These are phyloP conservation scores for Cladosporium sp. DNA, from an alignment of 2,329 filamentous ascomycete species.

Conservation along the genomic window DNA sequence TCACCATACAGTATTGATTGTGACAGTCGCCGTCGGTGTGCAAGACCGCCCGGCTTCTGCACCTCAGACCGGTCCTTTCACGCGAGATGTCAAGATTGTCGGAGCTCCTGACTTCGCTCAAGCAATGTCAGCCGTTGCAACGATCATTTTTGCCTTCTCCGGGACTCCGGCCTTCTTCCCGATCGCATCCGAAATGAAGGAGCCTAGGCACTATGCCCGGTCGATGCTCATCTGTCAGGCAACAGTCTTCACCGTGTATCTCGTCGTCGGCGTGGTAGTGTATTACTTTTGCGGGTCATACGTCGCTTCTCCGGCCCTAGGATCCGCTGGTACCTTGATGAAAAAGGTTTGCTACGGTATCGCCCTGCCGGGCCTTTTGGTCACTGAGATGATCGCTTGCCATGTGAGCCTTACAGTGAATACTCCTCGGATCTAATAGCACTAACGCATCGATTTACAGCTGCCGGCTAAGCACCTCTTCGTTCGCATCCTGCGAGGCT, in stretches of 20 bases:
- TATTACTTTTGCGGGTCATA: constrained; percentile 58
- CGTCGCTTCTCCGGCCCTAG: constrained; percentile 57
- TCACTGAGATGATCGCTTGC: constrained; percentile 23
- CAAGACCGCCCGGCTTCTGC: constrained; percentile 55
- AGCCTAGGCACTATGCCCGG: constrained; percentile 54
- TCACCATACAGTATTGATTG: constrained; percentile 34
- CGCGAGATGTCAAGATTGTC: constrained; percentile 53
- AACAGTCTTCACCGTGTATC: constrained; percentile 51
- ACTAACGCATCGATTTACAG: constrained; percentile 40
- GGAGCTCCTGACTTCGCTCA: constrained; percentile 52
- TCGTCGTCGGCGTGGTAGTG: constrained; percentile 54
- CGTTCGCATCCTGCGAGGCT: constrained; percentile 49
- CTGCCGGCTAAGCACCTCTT: constrained; percentile 51
- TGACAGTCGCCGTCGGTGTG: constrained; percentile 49
- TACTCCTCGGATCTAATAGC: neutral
- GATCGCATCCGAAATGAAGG: constrained; percentile 59
- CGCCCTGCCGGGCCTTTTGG: constrained; percentile 49
- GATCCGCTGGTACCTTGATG: constrained; percentile 52
- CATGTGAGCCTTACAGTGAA: neutral
- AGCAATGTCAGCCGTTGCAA: constrained; percentile 50
- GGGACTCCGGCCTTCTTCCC: constrained; percentile 58
- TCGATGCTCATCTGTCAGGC: constrained; percentile 54
- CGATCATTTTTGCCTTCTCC: constrained; percentile 55
- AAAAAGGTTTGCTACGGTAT: constrained; percentile 59
- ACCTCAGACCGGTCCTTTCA: constrained; percentile 52